Conservation (phyloP, 257 asterid genomes). For the Primulina eburnea region DNA sequence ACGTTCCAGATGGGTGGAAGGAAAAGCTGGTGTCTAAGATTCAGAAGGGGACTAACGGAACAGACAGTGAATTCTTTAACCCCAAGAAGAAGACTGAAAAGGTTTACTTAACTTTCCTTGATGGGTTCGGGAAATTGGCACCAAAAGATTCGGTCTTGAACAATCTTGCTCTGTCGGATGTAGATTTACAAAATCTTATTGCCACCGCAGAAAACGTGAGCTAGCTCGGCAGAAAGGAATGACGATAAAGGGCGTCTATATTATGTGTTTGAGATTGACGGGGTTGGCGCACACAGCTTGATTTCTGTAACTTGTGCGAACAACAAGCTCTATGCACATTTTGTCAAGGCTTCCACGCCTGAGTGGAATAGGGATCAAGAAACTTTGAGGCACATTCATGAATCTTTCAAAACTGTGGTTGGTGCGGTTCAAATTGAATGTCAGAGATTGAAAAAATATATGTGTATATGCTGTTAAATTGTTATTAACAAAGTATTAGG, state of each 20-base stretch:
- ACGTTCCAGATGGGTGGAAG: conserved; percentile 93
- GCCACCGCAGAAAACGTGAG: conserved; percentile 67
- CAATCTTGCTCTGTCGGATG: conserved; percentile 84
- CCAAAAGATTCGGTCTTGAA: conserved; percentile 68
- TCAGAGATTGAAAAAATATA: no score
- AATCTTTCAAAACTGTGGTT: conserved; percentile 73
- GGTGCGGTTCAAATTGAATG: no score
- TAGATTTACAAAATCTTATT: conserved; percentile 74
- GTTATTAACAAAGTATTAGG: no score
- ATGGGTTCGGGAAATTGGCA: conserved; percentile 68
- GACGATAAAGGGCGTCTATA: conserved; percentile 81
- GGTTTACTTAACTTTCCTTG: conserved; percentile 76
- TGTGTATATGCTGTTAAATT: no score
- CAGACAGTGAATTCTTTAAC: conserved; percentile 87
- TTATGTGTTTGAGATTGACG: conserved; percentile 81
- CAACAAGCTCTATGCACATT: conserved; percentile 89
- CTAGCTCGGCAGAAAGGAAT: conserved; percentile 61
- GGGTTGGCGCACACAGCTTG: conserved; percentile 70
- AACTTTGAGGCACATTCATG: conserved; percentile 69
- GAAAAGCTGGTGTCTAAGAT: conserved; percentile 70
- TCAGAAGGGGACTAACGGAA: conserved; percentile 90
- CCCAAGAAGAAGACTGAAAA: conserved; percentile 81
- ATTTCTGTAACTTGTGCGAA: conserved; percentile 87
- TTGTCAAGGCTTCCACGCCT: conserved; percentile 76
- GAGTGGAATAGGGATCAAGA: conserved; percentile 83